A percentile compares a stretch with the other conserved stretches of the same genome.
These are phyloP conservation scores for Sextonia rubra DNA, from an alignment of 164 flowering plant species.

Conservation along the genomic window DNA sequence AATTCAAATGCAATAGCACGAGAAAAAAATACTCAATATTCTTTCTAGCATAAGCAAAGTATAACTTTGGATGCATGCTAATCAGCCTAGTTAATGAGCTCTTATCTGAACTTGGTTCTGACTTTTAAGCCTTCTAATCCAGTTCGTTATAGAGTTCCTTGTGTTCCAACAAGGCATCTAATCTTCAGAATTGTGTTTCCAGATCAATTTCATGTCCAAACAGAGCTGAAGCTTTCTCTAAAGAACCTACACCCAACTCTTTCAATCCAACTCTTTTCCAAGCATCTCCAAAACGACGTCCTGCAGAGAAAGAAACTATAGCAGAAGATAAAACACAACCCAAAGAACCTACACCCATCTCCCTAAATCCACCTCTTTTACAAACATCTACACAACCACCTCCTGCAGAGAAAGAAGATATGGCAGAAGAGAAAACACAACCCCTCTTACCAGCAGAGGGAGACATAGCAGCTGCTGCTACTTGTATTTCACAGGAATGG, in stretches of 20 bases:
- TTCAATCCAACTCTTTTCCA: constrained; percentile 13
- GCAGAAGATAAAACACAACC: constrained; percentile 8
- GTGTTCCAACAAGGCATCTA: background rate
- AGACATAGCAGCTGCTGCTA: constrained; percentile 5
- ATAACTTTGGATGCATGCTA: too few species aligned
- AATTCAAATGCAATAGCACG: too few species aligned
- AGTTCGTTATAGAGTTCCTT: background rate
- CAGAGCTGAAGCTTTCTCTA: constrained; percentile 13
- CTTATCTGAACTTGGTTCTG: background rate
- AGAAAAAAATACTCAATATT: too few species aligned
- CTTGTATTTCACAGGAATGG: constrained; percentile 61
- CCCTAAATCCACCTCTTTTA: constrained; percentile 13
- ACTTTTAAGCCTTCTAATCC: background rate
- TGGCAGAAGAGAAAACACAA: constrained; percentile 8
- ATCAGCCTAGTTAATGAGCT: background rate
- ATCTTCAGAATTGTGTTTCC: constrained; percentile 8
- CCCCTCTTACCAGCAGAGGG: constrained; percentile 16
- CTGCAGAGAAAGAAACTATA: constrained; percentile 9
- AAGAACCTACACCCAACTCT: constrained; percentile 12
- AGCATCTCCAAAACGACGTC: constrained; percentile 12
- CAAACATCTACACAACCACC: constrained; percentile 14
- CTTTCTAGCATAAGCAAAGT: too few species aligned
- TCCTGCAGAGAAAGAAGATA: constrained; percentile 10
- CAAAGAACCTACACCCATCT: constrained; percentile 12
- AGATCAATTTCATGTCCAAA: constrained; percentile 41